A percentile compares a stretch with the other conserved stretches of the same genome.
Conservation (phyloP, 768 basidiomycete genomes). For the Tricholoma hemisulphureum region DNA sequence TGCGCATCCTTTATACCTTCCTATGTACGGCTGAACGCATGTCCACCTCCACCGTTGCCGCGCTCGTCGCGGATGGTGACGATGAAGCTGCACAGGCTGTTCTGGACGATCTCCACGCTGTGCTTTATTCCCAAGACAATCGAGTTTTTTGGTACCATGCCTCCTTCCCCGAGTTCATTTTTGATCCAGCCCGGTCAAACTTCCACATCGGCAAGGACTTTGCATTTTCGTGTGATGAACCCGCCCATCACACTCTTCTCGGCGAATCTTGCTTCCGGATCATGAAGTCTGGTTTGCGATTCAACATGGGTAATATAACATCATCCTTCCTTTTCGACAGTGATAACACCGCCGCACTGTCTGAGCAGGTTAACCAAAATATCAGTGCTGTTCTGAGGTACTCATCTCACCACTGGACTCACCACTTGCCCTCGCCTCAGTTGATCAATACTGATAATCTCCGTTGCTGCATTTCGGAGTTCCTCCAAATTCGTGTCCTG, state of each 20-base stretch:
- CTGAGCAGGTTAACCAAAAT: neutral
- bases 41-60: neutral
- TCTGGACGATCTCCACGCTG: neutral
- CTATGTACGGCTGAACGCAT: neutral
- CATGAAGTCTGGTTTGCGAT: neutral
- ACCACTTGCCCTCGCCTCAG: neutral
- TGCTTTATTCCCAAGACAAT: neutral
- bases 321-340: neutral
- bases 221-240: neutral
- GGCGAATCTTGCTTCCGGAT: neutral
- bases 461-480: conserved; percentile 4
- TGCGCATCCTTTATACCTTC: neutral
- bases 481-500: conserved; percentile 17
- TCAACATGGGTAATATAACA: neutral
- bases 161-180: neutral
- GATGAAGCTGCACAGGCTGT: neutral
- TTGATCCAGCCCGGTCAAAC: neutral
- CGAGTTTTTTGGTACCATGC: neutral
- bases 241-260: neutral
- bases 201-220: neutral
- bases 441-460: neutral
- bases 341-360: neutral
- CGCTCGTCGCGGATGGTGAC: neutral
- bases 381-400: neutral
- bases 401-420: neutral